Percentiles rank a stretch among this genome's conserved stretches.
phyloP scores from a whole-genome alignment of 2,329 filamentous ascomycete species.

The Chaetomiaceae sp. region DNA sequence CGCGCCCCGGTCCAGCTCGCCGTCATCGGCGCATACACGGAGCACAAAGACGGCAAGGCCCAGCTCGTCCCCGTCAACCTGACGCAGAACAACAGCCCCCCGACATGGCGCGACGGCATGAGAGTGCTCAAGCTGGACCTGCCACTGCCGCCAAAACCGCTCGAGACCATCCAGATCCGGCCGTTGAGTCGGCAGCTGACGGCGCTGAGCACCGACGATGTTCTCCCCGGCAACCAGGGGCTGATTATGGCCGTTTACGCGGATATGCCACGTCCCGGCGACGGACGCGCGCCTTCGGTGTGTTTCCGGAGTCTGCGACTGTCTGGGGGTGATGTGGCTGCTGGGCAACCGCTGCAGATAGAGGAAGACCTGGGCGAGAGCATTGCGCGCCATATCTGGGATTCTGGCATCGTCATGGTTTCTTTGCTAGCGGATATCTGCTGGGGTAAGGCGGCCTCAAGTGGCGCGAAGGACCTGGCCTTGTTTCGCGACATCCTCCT shows the following conservation, averaged over 20 bases:
- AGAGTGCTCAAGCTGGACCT: slow-evolving; percentile 36
- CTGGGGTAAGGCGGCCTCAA: neutral
- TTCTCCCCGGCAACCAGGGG: slow-evolving; percentile 29
- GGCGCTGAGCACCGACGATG: slow-evolving; percentile 22
- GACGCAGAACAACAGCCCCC: slow-evolving; percentile 10
- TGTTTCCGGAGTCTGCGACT: slow-evolving; percentile 33
- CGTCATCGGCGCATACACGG: slow-evolving; percentile 33
- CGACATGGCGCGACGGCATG: slow-evolving; percentile 32
- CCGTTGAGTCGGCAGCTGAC: slow-evolving; percentile 20
- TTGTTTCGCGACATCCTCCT: slow-evolving; percentile 32
- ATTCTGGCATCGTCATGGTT: slow-evolving; percentile 48
- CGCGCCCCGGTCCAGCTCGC: slow-evolving; percentile 41
- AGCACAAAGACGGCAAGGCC: slow-evolving; percentile 18
- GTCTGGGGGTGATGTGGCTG: neutral
- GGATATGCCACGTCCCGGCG: slow-evolving; percentile 24
- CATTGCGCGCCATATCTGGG: slow-evolving; percentile 57
- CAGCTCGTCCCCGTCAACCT: slow-evolving; percentile 18
- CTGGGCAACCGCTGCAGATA: slow-evolving; percentile 35
- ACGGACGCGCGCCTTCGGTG: slow-evolving; percentile 22
- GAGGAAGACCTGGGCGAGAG: slow-evolving; percentile 57
- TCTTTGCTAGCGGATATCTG: slow-evolving; percentile 33
- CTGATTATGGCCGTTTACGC: slow-evolving; percentile 44
- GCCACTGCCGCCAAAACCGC: slow-evolving; percentile 21
- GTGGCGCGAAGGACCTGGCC: slow-evolving; percentile 19
- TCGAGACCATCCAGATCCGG: slow-evolving; percentile 27